phyloP scores from a whole-genome alignment of 495 filamentous ascomycete genomes.

The Penicillium flavigenum region DNA sequence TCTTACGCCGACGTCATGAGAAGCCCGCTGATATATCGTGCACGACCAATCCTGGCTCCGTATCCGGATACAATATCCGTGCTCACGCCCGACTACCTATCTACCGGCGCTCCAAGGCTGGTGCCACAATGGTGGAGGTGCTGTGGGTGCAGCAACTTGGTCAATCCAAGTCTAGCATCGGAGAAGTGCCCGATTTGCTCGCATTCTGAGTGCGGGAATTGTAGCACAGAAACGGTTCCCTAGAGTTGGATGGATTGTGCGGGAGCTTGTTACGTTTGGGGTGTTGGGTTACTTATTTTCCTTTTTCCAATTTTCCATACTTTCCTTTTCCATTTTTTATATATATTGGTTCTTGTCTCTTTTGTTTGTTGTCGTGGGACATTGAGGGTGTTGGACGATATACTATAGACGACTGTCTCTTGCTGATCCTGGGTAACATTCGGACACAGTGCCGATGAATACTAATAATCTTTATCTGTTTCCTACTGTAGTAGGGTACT shows the following conservation, averaged over 20 bases:
- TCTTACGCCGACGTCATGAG: too few relatives aligned
- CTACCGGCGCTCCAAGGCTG: neutral
- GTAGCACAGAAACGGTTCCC: conserved; percentile 1
- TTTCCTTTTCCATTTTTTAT: neutral
- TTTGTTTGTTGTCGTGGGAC: neutral
- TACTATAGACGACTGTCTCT: neutral
- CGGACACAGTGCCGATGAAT: neutral
- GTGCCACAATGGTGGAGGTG: conserved; percentile 5
- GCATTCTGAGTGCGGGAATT: neutral
- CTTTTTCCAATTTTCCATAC: neutral
- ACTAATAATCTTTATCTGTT: too few relatives aligned
- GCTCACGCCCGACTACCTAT: neutral
- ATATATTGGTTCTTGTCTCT: neutral
- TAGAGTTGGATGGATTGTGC: neutral
- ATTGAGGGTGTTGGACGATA: neutral
- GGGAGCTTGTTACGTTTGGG: neutral
- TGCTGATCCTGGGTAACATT: neutral
- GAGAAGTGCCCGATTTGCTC: conserved; percentile 9
- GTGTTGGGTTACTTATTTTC: neutral
- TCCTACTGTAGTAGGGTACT: too few relatives aligned
- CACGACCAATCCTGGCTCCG: neutral
- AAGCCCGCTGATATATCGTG: neutral
- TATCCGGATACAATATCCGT: neutral
- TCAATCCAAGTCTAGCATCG: conserved; percentile 6
- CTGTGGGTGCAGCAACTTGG: conserved; percentile 1